Percentiles rank a stretch among this genome's conserved stretches.
Evolutionary conservation across 768 basidiomycete species (phyloP).

Genomic region (Agaricus blazei): DNA sequence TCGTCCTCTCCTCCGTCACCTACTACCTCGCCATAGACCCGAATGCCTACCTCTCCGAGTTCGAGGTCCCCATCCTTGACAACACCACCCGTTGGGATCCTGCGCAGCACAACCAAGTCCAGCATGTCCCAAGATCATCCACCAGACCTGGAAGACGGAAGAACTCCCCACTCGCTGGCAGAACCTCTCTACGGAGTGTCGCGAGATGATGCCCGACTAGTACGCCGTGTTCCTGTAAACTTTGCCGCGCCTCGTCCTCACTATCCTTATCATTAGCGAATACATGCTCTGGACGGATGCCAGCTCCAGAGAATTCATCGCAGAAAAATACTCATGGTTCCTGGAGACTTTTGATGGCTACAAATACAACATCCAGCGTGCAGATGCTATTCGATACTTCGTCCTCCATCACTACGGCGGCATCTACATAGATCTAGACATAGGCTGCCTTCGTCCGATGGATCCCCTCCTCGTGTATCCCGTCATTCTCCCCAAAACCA

Average conservation of each 20-base stretch:
- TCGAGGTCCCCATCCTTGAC: slow-evolving; percentile 59
- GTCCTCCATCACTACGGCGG: slow-evolving; percentile 94
- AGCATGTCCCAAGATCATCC: slow-evolving; percentile 86
- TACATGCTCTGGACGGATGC: slow-evolving; percentile 98
- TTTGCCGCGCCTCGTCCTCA: slow-evolving; percentile 6
- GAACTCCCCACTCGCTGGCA: slow-evolving; percentile 80
- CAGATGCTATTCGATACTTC: slow-evolving; percentile 97
- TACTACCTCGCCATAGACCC: slow-evolving; percentile 83
- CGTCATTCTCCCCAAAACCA: slow-evolving; percentile 90
- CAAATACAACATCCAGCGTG: slow-evolving; percentile 88
- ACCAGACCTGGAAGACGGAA: slow-evolving; percentile 98
- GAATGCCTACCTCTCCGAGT: slow-evolving; percentile 74
- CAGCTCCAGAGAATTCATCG: slow-evolving; percentile 84
- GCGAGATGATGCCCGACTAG: slow-evolving; percentile 95
- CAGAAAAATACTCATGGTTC: slow-evolving; percentile 85
- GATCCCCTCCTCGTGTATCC: slow-evolving; percentile 84
- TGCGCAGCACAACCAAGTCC: slow-evolving; percentile 52
- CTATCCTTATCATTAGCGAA: slow-evolving; percentile 48
- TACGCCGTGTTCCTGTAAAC: slow-evolving; percentile 37
- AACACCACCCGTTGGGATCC: slow-evolving; percentile 60
- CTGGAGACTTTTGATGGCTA: slow-evolving; percentile 92
- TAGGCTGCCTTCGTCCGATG: slow-evolving; percentile 83
- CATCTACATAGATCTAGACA: slow-evolving; percentile 93
- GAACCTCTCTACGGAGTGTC: slow-evolving; percentile 75
- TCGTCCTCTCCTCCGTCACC: slow-evolving; percentile 88